Percentiles rank a stretch among this genome's conserved stretches.
These are phyloP conservation scores for Handroanthus guayacan DNA, from an alignment of 257 asterid species.

Conservation along the genomic window DNA sequence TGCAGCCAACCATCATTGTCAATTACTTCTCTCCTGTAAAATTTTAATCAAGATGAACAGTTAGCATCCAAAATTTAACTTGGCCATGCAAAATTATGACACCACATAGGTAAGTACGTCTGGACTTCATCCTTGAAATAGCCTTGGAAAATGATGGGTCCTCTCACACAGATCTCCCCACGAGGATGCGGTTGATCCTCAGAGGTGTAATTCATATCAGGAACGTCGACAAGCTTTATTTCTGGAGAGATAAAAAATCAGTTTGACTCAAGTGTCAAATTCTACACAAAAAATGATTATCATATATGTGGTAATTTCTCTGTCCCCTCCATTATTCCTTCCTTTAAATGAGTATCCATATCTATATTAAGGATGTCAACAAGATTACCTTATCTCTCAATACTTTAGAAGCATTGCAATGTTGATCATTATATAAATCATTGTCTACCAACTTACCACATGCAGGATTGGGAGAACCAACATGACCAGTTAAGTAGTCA, in stretches of 20 bases:
- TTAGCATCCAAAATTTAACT: constrained; percentile 33
- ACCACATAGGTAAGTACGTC: constrained; percentile 56
- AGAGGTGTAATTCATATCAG: constrained; percentile 95
- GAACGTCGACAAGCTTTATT: constrained; percentile 92
- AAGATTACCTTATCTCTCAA: constrained; percentile 3
- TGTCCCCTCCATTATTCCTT: constrained; percentile 4
- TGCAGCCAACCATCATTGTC: constrained; percentile 93
- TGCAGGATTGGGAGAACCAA: constrained; percentile 93
- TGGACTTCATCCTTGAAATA: constrained; percentile 90
- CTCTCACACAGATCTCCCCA: constrained; percentile 98
- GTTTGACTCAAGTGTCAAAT: constrained; percentile 15
- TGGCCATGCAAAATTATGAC: constrained; percentile 14
- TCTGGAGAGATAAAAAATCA: constrained; percentile 51
- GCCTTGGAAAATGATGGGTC: constrained; percentile 86
- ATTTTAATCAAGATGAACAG: constrained; percentile 28
- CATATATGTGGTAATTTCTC: background rate
- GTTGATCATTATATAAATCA: background rate
- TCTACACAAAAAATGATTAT: background rate
- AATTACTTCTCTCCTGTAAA: constrained; percentile 82
- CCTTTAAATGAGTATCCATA: background rate
- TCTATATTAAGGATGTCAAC: constrained; percentile 16
- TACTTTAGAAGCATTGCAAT: background rate
- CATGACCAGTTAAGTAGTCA: constrained; percentile 81
- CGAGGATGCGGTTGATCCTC: constrained; percentile 96
- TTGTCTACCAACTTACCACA: constrained; percentile 68